Evolutionary conservation across 441 rosid species (phyloP).

Genomic region (Brassica hybrid): DNA sequence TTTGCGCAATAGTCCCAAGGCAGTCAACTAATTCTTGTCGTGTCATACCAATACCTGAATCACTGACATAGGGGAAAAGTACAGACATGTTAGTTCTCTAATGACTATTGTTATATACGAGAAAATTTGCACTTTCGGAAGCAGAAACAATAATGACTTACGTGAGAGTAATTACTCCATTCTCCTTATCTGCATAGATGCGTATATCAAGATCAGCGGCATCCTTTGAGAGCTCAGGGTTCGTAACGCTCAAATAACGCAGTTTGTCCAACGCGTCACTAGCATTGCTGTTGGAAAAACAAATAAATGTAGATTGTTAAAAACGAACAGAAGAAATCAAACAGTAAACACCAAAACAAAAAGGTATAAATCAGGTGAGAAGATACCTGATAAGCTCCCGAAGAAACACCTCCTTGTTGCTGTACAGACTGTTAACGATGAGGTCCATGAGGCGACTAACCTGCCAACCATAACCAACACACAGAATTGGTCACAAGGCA

Average conservation of each 20-base stretch:
- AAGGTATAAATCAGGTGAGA: background rate
- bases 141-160: conserved; percentile 40
- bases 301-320: background rate
- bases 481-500: background rate
- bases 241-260: conserved; percentile 83
- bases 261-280: conserved; percentile 97
- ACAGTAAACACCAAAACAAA: background rate
- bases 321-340: background rate
- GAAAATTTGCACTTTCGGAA: background rate
- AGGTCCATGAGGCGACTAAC: conserved; percentile 98
- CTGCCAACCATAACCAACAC: conserved; percentile 46
- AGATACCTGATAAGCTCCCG: conserved; percentile 83
- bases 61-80: conserved; percentile 76
- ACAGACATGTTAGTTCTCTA: conserved; percentile 13
- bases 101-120: background rate
- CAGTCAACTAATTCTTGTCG: conserved; percentile 89
- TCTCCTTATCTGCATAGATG: conserved; percentile 81
- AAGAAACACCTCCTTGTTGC: conserved; percentile 96
- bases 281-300: conserved; percentile 67
- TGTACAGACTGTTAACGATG: conserved; percentile 90
- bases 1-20: conserved; percentile 95
- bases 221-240: conserved; percentile 75
- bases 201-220: conserved; percentile 81
- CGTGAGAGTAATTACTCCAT: conserved; percentile 79
- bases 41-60: conserved; percentile 94